Evolutionary conservation across 2,329 filamentous ascomycete species (phyloP).

Genomic region (Fusarium sp.): DNA sequence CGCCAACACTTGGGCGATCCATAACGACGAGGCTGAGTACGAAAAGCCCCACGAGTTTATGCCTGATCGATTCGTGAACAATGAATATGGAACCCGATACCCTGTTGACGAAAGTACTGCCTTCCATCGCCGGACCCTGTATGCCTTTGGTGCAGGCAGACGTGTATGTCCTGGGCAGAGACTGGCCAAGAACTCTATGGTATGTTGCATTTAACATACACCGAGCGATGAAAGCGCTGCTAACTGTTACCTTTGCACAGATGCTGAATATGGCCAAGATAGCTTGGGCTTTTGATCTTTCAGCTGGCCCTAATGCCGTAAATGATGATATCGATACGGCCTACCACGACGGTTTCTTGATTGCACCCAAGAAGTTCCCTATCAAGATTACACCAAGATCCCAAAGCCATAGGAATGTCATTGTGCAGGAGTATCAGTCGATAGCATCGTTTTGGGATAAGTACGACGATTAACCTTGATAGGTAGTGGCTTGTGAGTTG

Average conservation of each 20-base stretch:
- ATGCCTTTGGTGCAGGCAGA: constrained; percentile 15
- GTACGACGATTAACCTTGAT: neutral
- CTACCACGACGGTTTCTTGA: constrained; percentile 11
- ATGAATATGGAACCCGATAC: constrained; percentile 5
- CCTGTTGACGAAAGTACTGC: neutral
- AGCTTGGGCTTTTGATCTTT: constrained; percentile 7
- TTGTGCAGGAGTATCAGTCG: neutral
- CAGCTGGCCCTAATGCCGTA: neutral
- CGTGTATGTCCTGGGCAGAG: constrained; percentile 3
- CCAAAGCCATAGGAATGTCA: neutral
- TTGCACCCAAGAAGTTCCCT: constrained; percentile 10
- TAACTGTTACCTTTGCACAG: neutral
- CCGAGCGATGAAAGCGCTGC: neutral
- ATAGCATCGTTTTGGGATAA: constrained; percentile 8
- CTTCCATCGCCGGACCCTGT: constrained; percentile 1
- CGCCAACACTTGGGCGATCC: constrained; percentile 50
- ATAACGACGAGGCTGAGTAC: constrained; percentile 7
- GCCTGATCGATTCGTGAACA: constrained; percentile 6
- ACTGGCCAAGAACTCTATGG: constrained; percentile 16
- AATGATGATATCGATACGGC: constrained; percentile 10
- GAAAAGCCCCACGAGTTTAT: neutral
- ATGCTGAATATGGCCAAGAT: constrained; percentile 16
- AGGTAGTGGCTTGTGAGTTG: no score
- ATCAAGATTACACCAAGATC: constrained; percentile 2
- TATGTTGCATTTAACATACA: neutral